Base-by-base conservation (phyloP, 352 stramenopile genomes). In the Pythium dissotocum region DNA sequence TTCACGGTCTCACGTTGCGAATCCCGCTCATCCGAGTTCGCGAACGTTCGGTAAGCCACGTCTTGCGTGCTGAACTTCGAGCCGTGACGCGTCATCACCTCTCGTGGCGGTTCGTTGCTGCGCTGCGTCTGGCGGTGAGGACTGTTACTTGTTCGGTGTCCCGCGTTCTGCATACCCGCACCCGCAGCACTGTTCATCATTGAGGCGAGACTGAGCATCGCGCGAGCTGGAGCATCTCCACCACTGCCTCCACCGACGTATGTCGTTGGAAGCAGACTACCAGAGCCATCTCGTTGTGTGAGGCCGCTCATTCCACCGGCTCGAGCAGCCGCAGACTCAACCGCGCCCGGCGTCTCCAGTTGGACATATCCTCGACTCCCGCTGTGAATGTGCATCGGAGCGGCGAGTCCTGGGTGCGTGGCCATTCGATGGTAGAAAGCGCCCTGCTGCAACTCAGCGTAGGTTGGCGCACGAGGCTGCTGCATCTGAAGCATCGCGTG, bases 201-300 rank as follows among this genome's bases (percentile, higher is more conserved):
- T 65, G 86, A 82, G 10, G 73, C 71, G 53, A 90, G 74, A 62
- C 73, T 82, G 60, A 89, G 74, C 73, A 93, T 90, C 48, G 76
- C 65, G 24, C 67, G 80, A 26, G 82, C 84, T 5, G 82, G 76
- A 1, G 62, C 67, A 33, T 90, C 82, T 26, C 82, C 78, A 12
- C 72, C 74, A 13, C 5, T 63, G 49, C 42, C 10, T 2, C 28
- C 53, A 6, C 36, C 54, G 0, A 64, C 46, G 21, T 53, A 75
- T 18, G 57, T n/a, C 13, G 35, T 62, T 4, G 69, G 69, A 28
- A 71, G 30, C 30, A 68, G 33, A 6, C 33, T 28, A 14, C 49
- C 63, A 30, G 61, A 21, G n/a, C 51, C 51, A 30, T 73, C 67
- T 28, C 58, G 49, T 49, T 46, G 30, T 0, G 38, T 40, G 30